Conservation (phyloP, 2,329 filamentous ascomycete genomes). For the Kalmusia sp. region DNA sequence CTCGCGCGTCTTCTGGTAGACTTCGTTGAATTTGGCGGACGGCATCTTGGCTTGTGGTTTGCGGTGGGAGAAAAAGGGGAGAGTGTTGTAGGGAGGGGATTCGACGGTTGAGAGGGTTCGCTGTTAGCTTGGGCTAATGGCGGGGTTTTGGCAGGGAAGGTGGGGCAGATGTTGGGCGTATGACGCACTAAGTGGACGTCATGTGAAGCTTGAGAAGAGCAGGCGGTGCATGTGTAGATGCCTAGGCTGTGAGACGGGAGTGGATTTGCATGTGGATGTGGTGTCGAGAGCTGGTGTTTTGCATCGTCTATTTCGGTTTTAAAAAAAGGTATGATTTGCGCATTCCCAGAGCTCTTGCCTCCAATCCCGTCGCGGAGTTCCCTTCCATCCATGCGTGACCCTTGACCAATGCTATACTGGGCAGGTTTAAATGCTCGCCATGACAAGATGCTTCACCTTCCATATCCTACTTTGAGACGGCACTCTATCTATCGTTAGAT, state of each 20-base stretch:
- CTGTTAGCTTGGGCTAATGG: not conserved
- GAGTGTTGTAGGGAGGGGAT: not conserved
- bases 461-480: too few species aligned
- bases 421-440: too few species aligned
- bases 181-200: not conserved
- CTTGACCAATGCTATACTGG: too few species aligned
- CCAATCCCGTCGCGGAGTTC: too few species aligned
- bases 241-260: not conserved
- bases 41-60: constrained; percentile 23
- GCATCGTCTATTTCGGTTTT: too few species aligned
- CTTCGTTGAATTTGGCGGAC: constrained; percentile 39
- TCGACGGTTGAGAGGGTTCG: not conserved
- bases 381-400: too few species aligned
- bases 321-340: too few species aligned
- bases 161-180: not conserved
- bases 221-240: not conserved
- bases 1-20: constrained; percentile 38
- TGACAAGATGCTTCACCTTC: too few species aligned
- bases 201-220: not conserved
- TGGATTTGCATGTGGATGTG: too few species aligned
- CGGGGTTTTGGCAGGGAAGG: constrained; percentile 1
- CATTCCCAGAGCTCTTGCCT: too few species aligned
- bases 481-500: too few species aligned
- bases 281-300: too few species aligned
- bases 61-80: not conserved